These are phyloP conservation scores for Tremella mesenterica DNA, from an alignment of 768 basidiomycete species.

Conservation along the genomic window DNA sequence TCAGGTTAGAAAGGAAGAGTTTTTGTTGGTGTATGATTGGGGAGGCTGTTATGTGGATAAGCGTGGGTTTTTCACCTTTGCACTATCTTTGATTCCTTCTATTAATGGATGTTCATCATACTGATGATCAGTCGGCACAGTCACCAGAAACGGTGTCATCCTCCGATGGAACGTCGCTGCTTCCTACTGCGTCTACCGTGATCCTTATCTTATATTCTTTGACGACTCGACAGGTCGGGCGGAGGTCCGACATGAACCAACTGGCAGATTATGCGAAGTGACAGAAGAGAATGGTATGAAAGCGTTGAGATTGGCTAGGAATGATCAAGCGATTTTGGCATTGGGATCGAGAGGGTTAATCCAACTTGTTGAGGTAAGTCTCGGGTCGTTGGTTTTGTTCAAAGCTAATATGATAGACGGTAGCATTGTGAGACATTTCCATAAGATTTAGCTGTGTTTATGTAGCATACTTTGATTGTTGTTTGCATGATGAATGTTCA, in stretches of 20 bases:
- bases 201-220: constrained; percentile 28
- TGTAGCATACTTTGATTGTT: too few relatives aligned
- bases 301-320: constrained; percentile 10
- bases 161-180: constrained; percentile 35
- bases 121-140: constrained; percentile 22
- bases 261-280: constrained; percentile 32
- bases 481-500: too few relatives aligned
- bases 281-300: constrained; percentile 26
- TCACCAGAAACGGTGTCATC: constrained; percentile 22
- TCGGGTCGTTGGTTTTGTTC: background rate
- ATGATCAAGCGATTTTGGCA: constrained; percentile 21
- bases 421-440: background rate
- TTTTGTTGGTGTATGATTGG: constrained; percentile 33
- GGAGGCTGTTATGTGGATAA: constrained; percentile 39
- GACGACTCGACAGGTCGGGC: constrained; percentile 23
- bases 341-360: constrained; percentile 19
- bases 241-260: constrained; percentile 29
- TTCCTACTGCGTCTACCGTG: constrained; percentile 22
- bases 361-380: constrained; percentile 34
- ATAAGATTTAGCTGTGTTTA: too few relatives aligned
- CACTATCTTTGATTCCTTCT: background rate
- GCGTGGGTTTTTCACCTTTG: constrained; percentile 15
- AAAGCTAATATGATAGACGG: background rate
- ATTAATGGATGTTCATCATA: background rate
- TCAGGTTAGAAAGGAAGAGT: constrained; percentile 38